A percentile compares a stretch with the other conserved stretches of the same genome.
These are phyloP conservation scores for Cryptomeria japonica DNA, from an alignment of 75 land plant genomes.

Conservation along the genomic window DNA sequence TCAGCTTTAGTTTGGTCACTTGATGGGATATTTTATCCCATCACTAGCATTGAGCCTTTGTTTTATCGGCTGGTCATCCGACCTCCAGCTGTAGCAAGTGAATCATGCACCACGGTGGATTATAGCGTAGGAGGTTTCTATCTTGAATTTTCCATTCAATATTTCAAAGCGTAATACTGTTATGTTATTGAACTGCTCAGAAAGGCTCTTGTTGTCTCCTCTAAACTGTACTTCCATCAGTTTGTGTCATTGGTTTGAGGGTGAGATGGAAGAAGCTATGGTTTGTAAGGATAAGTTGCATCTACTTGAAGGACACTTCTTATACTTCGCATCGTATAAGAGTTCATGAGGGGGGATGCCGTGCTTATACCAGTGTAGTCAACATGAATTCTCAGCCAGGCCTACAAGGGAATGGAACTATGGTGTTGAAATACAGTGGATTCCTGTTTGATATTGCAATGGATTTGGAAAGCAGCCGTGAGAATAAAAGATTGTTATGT, in stretches of 20 bases:
- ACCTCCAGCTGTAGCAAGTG: conserved; percentile 15
- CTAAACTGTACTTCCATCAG: conserved; percentile 36
- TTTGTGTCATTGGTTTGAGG: conserved; percentile 29
- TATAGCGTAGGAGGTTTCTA: conserved; percentile 25
- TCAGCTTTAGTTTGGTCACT: conserved; percentile 28
- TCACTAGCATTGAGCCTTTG: conserved; percentile 30
- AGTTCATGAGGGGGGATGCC: conserved; percentile 35
- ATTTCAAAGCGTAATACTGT: conserved; percentile 44
- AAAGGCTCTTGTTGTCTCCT: conserved; percentile 25
- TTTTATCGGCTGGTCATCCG: conserved; percentile 22
- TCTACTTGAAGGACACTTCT: conserved; percentile 37
- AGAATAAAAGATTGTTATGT: no score
- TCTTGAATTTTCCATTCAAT: conserved; percentile 36
- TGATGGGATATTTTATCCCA: conserved; percentile 16
- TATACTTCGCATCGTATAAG: conserved; percentile 39
- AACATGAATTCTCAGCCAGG: conserved; percentile 10
- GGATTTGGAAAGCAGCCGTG: no score
- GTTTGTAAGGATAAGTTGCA: conserved; percentile 24
- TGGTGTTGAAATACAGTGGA: conserved; percentile 56
- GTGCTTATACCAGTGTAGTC: conserved; percentile 52
- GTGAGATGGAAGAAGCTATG: conserved; percentile 9
- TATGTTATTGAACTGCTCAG: conserved; percentile 42
- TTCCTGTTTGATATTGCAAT: conserved; percentile 5
- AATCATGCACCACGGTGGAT: conserved; percentile 33
- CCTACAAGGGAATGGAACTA: conserved; percentile 33